Evolutionary conservation across 1,139 yeast genomes (phyloP).

Genomic region (Suzukiozyma palmioleophila): DNA sequence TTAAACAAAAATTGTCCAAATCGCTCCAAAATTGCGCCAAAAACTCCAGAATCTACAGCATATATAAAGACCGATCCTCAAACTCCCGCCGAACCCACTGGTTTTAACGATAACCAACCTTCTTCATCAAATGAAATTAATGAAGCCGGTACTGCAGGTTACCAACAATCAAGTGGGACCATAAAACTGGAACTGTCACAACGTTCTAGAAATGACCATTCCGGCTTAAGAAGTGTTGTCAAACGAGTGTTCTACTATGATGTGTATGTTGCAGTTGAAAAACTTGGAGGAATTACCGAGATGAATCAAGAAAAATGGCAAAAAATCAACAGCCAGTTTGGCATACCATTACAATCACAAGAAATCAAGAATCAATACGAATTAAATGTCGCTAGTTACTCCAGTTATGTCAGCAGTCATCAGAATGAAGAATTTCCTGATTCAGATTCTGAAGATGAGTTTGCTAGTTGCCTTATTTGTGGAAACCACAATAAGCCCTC

Average conservation of each 20-base stretch:
- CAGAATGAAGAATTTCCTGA: slow-evolving; percentile 19
- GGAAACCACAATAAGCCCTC: slow-evolving; percentile 45
- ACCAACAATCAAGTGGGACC: neutral
- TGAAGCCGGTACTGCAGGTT: neutral
- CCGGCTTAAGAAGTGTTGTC: neutral
- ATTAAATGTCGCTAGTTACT: slow-evolving; percentile 37
- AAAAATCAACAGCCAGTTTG: slow-evolving; percentile 24
- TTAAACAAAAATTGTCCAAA: neutral
- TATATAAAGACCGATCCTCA: neutral
- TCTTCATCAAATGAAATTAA: neutral
- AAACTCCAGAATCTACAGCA: neutral
- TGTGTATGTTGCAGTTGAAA: slow-evolving; percentile 44
- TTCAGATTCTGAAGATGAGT: slow-evolving; percentile 27
- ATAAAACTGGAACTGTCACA: neutral
- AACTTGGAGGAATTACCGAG: slow-evolving; percentile 19
- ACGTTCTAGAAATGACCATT: slow-evolving; percentile 6
- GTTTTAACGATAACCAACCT: neutral
- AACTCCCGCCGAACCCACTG: neutral
- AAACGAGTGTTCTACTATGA: slow-evolving; percentile 45
- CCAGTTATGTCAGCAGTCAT: slow-evolving; percentile 33
- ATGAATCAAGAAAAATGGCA: slow-evolving; percentile 30
- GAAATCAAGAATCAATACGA: slow-evolving; percentile 31
- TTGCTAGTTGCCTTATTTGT: slow-evolving; percentile 53
- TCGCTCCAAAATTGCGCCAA: neutral
- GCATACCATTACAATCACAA: slow-evolving; percentile 13